These are phyloP conservation scores for Ganoderma sinense DNA, from an alignment of 1,284 basidiomycete species.

Conservation along the genomic window DNA sequence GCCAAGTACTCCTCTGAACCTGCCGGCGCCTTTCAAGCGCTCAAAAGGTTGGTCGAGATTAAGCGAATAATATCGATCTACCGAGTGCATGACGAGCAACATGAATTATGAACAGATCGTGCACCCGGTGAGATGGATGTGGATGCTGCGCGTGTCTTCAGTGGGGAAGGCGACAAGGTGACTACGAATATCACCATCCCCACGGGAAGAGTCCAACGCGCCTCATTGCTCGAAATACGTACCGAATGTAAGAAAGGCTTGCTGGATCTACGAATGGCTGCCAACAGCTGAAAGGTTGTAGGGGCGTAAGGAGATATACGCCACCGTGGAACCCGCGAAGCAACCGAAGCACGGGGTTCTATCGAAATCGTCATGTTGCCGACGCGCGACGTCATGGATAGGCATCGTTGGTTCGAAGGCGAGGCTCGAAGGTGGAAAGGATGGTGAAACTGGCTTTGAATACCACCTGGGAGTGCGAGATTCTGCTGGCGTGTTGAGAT, in stretches of 20 bases:
- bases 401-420: neutral
- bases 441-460: neutral
- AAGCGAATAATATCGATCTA: neutral
- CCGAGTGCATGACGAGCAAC: neutral
- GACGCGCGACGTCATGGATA: neutral
- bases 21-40: neutral
- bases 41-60: neutral
- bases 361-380: neutral
- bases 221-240: neutral
- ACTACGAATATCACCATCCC: neutral
- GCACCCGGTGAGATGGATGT: neutral
- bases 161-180: neutral
- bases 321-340: neutral
- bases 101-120: neutral
- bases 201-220: neutral
- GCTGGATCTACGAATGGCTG: neutral
- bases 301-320: too few relatives aligned
- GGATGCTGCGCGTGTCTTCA: neutral
- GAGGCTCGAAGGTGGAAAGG: neutral
- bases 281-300: neutral
- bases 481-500: too few relatives aligned
- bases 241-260: neutral
- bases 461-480: too few relatives aligned
- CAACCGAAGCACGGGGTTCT: neutral
- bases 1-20: too few relatives aligned